Percentiles rank a stretch among this genome's conserved stretches.
phyloP scores from a whole-genome alignment of 768 basidiomycete species.

The Pleurotus djamor region DNA sequence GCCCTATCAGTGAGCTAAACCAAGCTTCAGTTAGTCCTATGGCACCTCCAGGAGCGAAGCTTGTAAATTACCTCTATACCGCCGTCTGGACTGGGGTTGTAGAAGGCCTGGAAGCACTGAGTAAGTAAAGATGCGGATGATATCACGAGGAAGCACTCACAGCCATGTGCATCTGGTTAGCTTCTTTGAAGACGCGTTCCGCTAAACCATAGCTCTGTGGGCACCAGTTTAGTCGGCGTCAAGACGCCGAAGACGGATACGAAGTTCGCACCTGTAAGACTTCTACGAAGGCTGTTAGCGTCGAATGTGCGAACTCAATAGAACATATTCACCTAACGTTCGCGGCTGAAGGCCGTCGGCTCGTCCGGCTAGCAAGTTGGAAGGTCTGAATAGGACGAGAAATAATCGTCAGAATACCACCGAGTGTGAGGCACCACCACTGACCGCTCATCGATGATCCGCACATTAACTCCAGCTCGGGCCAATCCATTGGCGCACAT shows the following conservation, averaged over 20 bases:
- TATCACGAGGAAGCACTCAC: slow-evolving; percentile 35
- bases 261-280: slow-evolving; percentile 42
- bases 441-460: slow-evolving; percentile 61
- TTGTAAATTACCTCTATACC: slow-evolving; percentile 52
- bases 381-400: slow-evolving; percentile 28
- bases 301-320: not conserved
- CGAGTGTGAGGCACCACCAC: not conserved
- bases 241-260: not conserved
- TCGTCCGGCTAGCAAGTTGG: slow-evolving; percentile 49
- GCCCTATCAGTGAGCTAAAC: slow-evolving; percentile 60
- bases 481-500: slow-evolving; percentile 70
- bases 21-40: not conserved
- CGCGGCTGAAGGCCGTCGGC: slow-evolving; percentile 61
- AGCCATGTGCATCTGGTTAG: slow-evolving; percentile 66
- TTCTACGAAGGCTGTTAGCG: slow-evolving; percentile 35
- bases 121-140: not conserved
- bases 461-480: slow-evolving; percentile 53
- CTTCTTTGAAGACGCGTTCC: slow-evolving; percentile 59
- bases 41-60: not conserved
- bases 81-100: slow-evolving; percentile 60
- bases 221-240: not conserved
- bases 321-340: slow-evolving; percentile 24
- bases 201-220: slow-evolving; percentile 75
- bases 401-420: not conserved
- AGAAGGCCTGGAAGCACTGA: slow-evolving; percentile 55